Evolutionary conservation across 2,329 filamentous ascomycete genomes (phyloP).

Genomic region (Pseudonectria buxi): DNA sequence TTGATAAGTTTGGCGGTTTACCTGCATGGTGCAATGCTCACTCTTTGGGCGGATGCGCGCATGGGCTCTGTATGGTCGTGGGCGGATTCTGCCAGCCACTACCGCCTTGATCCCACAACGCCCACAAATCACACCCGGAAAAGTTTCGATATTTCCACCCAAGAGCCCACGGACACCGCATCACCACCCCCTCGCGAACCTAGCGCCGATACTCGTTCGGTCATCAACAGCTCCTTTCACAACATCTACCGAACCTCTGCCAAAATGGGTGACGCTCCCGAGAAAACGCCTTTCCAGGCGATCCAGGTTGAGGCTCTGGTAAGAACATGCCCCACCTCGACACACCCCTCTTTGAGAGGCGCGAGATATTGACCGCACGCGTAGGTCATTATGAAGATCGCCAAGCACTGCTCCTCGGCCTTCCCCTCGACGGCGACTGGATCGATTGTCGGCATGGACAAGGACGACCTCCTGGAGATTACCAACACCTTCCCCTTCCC

Average conservation of each 20-base stretch:
- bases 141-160: constrained; percentile 37
- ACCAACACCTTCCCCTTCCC: constrained; percentile 96
- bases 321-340: constrained; percentile 38
- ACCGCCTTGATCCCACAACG: constrained; percentile 38
- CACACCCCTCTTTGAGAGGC: constrained; percentile 19
- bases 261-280: constrained; percentile 53
- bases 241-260: constrained; percentile 17
- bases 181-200: constrained; percentile 20
- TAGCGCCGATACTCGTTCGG: constrained; percentile 19
- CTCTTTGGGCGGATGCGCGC: not conserved
- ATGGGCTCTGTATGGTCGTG: not conserved
- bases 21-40: not conserved
- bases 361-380: constrained; percentile 13
- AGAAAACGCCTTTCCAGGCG: constrained; percentile 70
- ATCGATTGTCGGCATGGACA: constrained; percentile 89
- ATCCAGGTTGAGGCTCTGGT: constrained; percentile 95
- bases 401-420: constrained; percentile 82
- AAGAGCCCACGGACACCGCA: constrained; percentile 21
- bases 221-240: constrained; percentile 19
- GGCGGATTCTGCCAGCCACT: constrained; percentile 27
- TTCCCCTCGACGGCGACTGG: constrained; percentile 89
- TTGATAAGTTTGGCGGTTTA: not conserved
- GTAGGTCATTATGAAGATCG: constrained; percentile 94
- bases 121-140: constrained; percentile 38
- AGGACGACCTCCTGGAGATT: constrained; percentile 71